phyloP scores from a whole-genome alignment of 2,329 filamentous ascomycete species.

The Periconia sp. region DNA sequence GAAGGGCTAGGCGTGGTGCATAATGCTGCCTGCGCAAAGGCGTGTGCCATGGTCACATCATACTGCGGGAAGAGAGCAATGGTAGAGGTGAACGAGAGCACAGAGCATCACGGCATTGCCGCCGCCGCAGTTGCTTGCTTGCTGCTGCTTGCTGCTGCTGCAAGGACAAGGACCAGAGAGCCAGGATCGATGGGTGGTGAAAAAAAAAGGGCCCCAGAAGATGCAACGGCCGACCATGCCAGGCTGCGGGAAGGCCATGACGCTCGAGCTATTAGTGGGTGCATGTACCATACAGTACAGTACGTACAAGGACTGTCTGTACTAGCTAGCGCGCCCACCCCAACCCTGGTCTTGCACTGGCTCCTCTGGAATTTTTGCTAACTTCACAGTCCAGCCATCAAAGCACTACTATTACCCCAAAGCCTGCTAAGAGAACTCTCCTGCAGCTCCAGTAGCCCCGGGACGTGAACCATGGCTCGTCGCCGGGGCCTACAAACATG shows the following conservation, averaged over 20 bases:
- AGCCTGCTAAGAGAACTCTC: constrained; percentile 42
- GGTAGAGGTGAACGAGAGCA: not conserved
- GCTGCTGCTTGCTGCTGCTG: not conserved
- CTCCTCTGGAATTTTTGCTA: constrained; percentile 38
- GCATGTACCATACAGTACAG: constrained; percentile 27
- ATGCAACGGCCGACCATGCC: constrained; percentile 32
- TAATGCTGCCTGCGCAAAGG: no score
- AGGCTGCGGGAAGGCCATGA: constrained; percentile 40
- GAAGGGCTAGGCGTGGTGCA: no score
- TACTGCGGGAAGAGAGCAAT: not conserved
- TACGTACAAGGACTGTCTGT: constrained; percentile 7
- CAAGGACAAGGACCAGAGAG: constrained; percentile 8
- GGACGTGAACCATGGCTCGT: constrained; percentile 43
- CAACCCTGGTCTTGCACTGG: constrained; percentile 25
- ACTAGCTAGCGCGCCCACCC: constrained; percentile 1
- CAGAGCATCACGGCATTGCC: not conserved
- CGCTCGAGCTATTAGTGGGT: constrained; percentile 35
- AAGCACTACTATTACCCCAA: constrained; percentile 38
- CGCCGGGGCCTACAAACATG: constrained; percentile 43
- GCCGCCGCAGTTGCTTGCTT: no score
- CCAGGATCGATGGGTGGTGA: constrained; percentile 39
- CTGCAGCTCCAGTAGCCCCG: constrained; percentile 45
- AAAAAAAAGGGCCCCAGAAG: constrained; percentile 12
- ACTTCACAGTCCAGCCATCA: constrained; percentile 44
- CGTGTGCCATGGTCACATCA: no score